Evolutionary conservation across 192 early-diverging fungal genomes (phyloP), one percentile per base, ranked within the genome.

Genomic region (Lobosporangium transversale): DNA sequence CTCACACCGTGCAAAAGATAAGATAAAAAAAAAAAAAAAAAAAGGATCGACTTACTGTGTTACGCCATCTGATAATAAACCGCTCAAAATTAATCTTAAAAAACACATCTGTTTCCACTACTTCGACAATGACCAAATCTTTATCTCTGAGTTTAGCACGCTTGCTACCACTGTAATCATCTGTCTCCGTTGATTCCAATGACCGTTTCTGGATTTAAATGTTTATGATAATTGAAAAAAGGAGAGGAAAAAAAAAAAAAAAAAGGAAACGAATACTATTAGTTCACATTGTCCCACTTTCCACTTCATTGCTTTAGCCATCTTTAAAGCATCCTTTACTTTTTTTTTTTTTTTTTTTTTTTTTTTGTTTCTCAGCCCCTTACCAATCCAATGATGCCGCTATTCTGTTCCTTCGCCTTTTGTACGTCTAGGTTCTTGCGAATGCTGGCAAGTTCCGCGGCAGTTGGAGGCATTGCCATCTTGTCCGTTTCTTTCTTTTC

Each of bases 51-150:
- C 71, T 23, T 68, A 83, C 69, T 43, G 69, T 83, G 63, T 90
- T 90, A 58, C 91, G 87, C 71, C 91, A 83, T 20, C 87, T 70
- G 30, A 91, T 87, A 50, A 86, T 88, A 37, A 85, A 89, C 35
- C 85, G 81, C 10, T 90, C 89, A 68, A 79, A 86, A 62, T 93
- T 91, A 40, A 90, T 64, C 44, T 81, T 80, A 74, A 93, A 93
- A 51, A 76, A 89, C 35, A 88, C 79, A 35, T 85, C 83, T 20
- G 87, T 78, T 47, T 90, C 89, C 20, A 86, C 76, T 45, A 80
- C 81, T 26, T 81, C 66, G 9, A 71, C 55, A 40, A 81, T 60
- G 10, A 27, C 26, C 45, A 68, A 23, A 15, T 71, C 70, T 4
- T 9, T 43, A 9, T 48, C 58, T 11, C 17, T 44, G 51, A 53